phyloP scores from a whole-genome alignment of 306 rosid genomes.

The Sophora flavescens region DNA sequence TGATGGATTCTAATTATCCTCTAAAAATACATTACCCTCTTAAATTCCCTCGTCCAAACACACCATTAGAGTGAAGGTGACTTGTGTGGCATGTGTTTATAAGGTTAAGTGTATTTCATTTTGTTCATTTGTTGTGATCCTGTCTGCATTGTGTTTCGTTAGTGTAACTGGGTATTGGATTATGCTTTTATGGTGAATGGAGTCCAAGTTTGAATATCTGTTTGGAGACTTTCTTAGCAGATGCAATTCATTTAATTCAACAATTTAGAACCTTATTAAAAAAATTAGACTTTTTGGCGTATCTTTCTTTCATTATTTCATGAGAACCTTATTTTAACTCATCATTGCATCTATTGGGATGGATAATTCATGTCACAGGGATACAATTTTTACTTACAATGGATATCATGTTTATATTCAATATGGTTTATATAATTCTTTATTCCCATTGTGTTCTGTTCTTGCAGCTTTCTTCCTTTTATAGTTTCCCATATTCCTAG shows the following conservation, averaged over 20 bases:
- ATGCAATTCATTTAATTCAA: slow-evolving; percentile 3
- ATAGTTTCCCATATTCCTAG: background rate
- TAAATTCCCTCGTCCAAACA: too few species aligned
- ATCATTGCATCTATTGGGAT: slow-evolving; percentile 22
- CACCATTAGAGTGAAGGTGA: background rate
- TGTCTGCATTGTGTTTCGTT: slow-evolving; percentile 10
- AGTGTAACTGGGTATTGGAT: slow-evolving; percentile 1
- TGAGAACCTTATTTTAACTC: background rate
- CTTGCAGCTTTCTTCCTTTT: slow-evolving; percentile 3
- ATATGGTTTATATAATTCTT: background rate
- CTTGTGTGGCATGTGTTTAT: background rate
- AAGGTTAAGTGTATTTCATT: slow-evolving; percentile 4
- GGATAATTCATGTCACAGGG: background rate
- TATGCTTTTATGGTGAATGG: slow-evolving; percentile 16
- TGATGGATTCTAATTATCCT: too few species aligned
- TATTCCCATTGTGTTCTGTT: background rate
- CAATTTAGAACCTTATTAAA: background rate
- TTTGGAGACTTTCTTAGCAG: slow-evolving; percentile 8
- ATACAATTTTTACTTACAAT: background rate
- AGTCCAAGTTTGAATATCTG: slow-evolving; percentile 16
- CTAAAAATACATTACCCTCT: too few species aligned
- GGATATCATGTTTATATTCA: background rate
- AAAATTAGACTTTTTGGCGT: background rate
- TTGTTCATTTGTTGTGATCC: slow-evolving; percentile 12
- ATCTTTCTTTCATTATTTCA: background rate